Conservation (phyloP, 495 filamentous ascomycete genomes). For the Penicillium ochrochloron region DNA sequence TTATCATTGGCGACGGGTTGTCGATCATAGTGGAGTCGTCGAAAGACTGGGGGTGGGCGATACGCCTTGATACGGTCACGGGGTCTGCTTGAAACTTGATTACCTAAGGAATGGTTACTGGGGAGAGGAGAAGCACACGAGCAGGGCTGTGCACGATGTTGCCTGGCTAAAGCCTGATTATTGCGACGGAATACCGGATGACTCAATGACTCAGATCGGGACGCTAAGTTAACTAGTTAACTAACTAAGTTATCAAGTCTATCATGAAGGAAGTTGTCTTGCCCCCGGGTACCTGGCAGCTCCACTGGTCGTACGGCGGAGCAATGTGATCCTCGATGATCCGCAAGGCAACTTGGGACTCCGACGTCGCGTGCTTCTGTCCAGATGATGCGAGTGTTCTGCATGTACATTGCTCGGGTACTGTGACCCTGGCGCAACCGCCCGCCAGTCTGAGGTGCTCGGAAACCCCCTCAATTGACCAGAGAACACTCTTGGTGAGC, state of each 20-base stretch:
- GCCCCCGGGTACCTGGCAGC: conserved; percentile 35
- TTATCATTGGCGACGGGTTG: conserved; percentile 24
- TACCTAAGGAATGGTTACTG: not conserved
- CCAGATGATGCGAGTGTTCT: conserved; percentile 18
- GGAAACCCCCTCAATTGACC: conserved; percentile 2
- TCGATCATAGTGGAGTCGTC: conserved; percentile 33
- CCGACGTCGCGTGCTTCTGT: conserved; percentile 40
- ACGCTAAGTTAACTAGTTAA: no score
- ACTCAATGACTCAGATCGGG: conserved; percentile 10
- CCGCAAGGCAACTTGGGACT: conserved; percentile 32
- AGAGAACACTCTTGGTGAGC: not conserved
- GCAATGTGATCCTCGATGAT: conserved; percentile 17
- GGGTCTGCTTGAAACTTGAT: not conserved
- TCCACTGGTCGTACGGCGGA: conserved; percentile 18
- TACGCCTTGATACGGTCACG: conserved; percentile 20
- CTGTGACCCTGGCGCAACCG: conserved; percentile 5
- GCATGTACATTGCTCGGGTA: conserved; percentile 1
- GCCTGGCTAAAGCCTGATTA: conserved; percentile 4
- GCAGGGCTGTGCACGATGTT: conserved; percentile 6
- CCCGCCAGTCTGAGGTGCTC: conserved; percentile 4
- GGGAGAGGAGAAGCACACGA: not conserved
- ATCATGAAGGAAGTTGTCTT: not conserved
- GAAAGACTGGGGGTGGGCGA: conserved; percentile 18
- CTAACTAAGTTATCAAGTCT: no score
- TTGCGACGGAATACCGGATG: not conserved